These are phyloP conservation scores for Waltergamsia citrina DNA, from an alignment of 2,329 filamentous ascomycete genomes.

Conservation along the genomic window DNA sequence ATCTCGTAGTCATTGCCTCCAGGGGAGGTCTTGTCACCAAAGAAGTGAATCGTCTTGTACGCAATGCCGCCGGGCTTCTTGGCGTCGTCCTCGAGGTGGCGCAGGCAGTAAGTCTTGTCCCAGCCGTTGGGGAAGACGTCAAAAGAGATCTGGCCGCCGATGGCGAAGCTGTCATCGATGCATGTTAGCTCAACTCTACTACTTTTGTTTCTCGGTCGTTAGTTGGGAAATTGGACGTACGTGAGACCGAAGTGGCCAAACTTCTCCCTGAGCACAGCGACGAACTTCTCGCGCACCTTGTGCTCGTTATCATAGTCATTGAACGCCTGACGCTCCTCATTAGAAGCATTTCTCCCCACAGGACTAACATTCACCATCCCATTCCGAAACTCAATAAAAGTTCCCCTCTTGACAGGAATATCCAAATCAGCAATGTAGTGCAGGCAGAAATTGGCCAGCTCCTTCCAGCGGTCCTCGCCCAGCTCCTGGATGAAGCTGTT, in stretches of 20 bases:
- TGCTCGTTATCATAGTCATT: constrained; percentile 71
- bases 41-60: constrained; percentile 92
- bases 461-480: constrained; percentile 75
- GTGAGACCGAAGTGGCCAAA: constrained; percentile 81
- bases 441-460: constrained; percentile 65
- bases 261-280: constrained; percentile 65
- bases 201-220: too few species aligned
- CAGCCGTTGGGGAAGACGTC: constrained; percentile 94
- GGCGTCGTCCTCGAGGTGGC: constrained; percentile 76
- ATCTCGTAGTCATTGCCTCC: constrained; percentile 98
- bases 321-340: constrained; percentile 72
- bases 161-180: constrained; percentile 58
- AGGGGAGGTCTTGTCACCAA: constrained; percentile 86
- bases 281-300: constrained; percentile 67
- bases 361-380: constrained; percentile 86
- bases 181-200: too few species aligned
- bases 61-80: constrained; percentile 58
- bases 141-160: constrained; percentile 96
- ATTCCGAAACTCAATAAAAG: constrained; percentile 82
- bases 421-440: constrained; percentile 80
- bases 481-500: constrained; percentile 89
- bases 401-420: constrained; percentile 73
- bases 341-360: constrained; percentile 76
- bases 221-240: constrained; percentile 47
- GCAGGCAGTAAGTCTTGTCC: constrained; percentile 97